Evolutionary conservation across 768 basidiomycete genomes (phyloP), one percentile per base, ranked within the genome.

Genomic region (Trametes cingulata): DNA sequence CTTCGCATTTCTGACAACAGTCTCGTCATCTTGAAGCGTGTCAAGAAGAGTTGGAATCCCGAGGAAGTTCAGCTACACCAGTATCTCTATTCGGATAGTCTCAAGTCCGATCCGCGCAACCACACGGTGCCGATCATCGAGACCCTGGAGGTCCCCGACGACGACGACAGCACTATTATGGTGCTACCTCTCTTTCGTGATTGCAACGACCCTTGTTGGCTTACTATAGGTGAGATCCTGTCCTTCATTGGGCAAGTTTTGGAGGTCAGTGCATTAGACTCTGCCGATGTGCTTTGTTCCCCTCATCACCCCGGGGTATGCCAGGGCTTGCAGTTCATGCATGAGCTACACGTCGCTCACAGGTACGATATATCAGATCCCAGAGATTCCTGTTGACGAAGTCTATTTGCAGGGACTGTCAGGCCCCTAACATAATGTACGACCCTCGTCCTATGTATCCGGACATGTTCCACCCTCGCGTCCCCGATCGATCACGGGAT

Each of bases 121-220:
- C 72, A 73, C 47, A 65, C 64, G 41, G 65, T 65, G 1, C 68
- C 67, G 2, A 20, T 71, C 6, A 36, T 61, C 19, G 72, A 71
- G 1, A 47, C 67, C 13, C 36, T 71, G 3, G 29, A 61, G 17
- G 63, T 64, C 22, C 59, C 67, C 1, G 33, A 36, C 12, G 36
- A 50, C n/a, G 24, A 36, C 20, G 59, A 63, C 22, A 49, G 50
- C 17, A 41, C 24, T n/a, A 43, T 71, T 5, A 54, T 78, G n/a
- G 76, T 77, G 9, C 69, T 74, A 60, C 76, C 78, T 1, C 55
- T 73, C 10, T 45, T 76, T 14, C 65, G 71, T 1, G 40, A n/a
- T 1, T 70, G 58, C 58, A 46, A 72, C 36, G 56, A 72, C n/a
- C 76, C 75, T 2, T 65, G 46, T 1, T 74, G 76, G 45, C 14